A percentile compares a stretch with the other conserved stretches of the same genome.
phyloP scores from a whole-genome alignment of 2,329 filamentous ascomycete species.

The Xylariaceae sp. region DNA sequence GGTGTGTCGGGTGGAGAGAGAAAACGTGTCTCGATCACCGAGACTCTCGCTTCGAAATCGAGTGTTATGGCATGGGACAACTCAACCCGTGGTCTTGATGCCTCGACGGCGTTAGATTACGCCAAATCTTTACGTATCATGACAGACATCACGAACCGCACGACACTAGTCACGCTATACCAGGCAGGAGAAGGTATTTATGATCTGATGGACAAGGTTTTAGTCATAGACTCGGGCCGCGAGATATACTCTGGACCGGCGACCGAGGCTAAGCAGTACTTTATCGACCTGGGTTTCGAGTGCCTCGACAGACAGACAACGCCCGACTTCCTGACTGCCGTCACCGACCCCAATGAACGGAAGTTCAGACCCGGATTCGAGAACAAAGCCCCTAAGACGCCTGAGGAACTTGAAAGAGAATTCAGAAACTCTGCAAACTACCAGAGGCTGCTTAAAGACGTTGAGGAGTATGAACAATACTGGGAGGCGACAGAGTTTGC shows the following conservation, averaged over 20 bases:
- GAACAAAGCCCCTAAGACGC: constrained; percentile 62
- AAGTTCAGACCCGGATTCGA: constrained; percentile 64
- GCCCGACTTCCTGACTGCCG: constrained; percentile 71
- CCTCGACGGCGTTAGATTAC: constrained; percentile 74
- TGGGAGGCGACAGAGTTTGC: constrained; percentile 51
- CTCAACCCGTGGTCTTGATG: constrained; percentile 73
- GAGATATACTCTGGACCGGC: constrained; percentile 59
- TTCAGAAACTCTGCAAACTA: constrained; percentile 64
- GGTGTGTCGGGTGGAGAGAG: constrained; percentile 78
- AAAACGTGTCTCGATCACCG: constrained; percentile 75
- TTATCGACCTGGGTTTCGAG: constrained; percentile 63
- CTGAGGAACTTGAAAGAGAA: constrained; percentile 61
- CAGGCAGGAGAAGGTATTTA: constrained; percentile 44
- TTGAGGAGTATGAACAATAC: constrained; percentile 45
- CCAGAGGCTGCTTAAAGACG: constrained; percentile 55
- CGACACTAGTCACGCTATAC: constrained; percentile 41
- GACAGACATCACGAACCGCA: constrained; percentile 69
- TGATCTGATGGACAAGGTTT: constrained; percentile 68
- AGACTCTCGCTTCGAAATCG: constrained; percentile 69
- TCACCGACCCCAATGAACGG: constrained; percentile 70
- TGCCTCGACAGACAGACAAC: constrained; percentile 60
- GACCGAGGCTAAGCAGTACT: constrained; percentile 60
- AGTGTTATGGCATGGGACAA: constrained; percentile 79
- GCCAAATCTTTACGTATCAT: constrained; percentile 66
- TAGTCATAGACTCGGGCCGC: constrained; percentile 70